Evolutionary conservation across 2,329 filamentous ascomycete species (phyloP).

Genomic region (Dactylellina cionopaga): DNA sequence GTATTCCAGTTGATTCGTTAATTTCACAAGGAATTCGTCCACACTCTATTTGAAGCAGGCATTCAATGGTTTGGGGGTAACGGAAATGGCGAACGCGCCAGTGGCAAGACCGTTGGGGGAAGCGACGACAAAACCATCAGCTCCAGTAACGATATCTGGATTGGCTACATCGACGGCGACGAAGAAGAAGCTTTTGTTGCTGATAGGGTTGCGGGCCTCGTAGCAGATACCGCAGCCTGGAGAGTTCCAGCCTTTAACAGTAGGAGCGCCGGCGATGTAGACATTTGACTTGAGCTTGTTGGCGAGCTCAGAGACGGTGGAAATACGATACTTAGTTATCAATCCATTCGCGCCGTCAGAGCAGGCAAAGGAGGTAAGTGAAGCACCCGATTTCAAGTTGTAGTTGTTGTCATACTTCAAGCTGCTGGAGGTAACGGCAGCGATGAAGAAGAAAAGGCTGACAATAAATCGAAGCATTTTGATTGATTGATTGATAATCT

Average conservation of each 20-base stretch:
- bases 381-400: neutral
- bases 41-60: constrained; percentile 1
- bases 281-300: constrained; percentile 19
- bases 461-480: constrained; percentile 37
- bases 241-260: constrained; percentile 68
- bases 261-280: constrained; percentile 67
- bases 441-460: constrained; percentile 24
- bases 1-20: neutral
- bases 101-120: constrained; percentile 1
- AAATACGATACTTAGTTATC: constrained; percentile 10
- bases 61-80: neutral
- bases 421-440: constrained; percentile 11
- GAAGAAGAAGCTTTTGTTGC: constrained; percentile 10
- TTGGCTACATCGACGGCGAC: constrained; percentile 11
- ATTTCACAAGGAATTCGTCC: neutral
- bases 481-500: constrained; percentile 5
- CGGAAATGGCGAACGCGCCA: neutral
- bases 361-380: constrained; percentile 25
- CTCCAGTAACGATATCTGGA: neutral
- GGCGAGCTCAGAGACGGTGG: neutral
- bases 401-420: constrained; percentile 34
- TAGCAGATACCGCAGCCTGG: constrained; percentile 71
- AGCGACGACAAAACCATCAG: constrained; percentile 10
- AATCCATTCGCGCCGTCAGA: constrained; percentile 38
- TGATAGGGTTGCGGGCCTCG: constrained; percentile 59